Evolutionary conservation across 257 asterid genomes (phyloP).

Genomic region (Phtheirospermum japonicum): DNA sequence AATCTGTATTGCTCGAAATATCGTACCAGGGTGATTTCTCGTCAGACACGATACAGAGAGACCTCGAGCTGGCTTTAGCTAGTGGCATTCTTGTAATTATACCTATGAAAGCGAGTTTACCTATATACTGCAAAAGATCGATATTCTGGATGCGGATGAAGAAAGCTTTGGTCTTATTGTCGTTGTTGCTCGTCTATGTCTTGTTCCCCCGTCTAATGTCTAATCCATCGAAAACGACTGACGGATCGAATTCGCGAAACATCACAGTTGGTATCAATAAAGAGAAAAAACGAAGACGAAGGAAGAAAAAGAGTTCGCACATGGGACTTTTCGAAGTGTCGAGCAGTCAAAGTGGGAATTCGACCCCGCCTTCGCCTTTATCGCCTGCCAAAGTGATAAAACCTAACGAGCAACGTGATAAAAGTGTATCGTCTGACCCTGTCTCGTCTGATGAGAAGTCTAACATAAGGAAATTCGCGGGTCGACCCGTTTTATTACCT

Average conservation of each 20-base stretch:
- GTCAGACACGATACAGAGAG: constrained; percentile 61
- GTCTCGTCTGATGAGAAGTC: too few species aligned
- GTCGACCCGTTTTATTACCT: constrained; percentile 53
- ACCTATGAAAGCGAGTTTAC: constrained; percentile 82
- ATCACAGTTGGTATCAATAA: constrained; percentile 54
- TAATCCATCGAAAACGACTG: constrained; percentile 23
- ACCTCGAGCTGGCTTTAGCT: constrained; percentile 61
- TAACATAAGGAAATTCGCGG: constrained; percentile 12
- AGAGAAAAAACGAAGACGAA: constrained; percentile 65
- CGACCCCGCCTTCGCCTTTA: constrained; percentile 83
- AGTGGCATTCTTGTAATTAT: constrained; percentile 58
- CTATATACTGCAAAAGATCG: constrained; percentile 56
- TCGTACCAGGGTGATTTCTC: constrained; percentile 66
- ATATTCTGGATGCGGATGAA: constrained; percentile 55
- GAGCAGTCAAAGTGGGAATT: constrained; percentile 89
- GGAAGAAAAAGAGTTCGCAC: constrained; percentile 60
- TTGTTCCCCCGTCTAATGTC: constrained; percentile 34
- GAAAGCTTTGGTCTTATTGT: constrained; percentile 36
- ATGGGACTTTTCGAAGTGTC: constrained; percentile 57
- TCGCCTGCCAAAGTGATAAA: constrained; percentile 60
- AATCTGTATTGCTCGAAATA: constrained; percentile 50
- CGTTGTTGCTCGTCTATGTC: constrained; percentile 40
- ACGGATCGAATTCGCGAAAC: constrained; percentile 34
- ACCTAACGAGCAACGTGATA: constrained; percentile 28
- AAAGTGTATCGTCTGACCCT: not conserved